phyloP scores from a whole-genome alignment of 2,329 filamentous ascomycete genomes.

The Penicillium hesseltinei region DNA sequence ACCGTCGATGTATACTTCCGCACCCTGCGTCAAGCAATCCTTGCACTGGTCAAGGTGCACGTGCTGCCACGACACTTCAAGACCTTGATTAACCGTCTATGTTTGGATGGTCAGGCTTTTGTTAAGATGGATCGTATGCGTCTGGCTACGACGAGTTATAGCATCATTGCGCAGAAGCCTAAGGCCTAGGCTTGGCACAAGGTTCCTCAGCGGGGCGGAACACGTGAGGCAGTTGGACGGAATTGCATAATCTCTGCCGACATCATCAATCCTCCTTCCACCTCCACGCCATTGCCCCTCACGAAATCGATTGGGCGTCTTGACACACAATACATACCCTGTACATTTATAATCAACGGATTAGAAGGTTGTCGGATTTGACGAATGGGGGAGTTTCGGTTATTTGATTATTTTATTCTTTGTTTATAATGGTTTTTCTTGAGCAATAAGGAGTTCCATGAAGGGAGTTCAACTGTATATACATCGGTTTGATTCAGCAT shows the following conservation, averaged over 20 bases:
- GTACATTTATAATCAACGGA: neutral
- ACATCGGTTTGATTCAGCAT: neutral
- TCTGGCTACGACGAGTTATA: slow-evolving; percentile 53
- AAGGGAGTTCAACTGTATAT: neutral
- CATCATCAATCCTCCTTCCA: neutral
- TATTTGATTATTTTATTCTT: neutral
- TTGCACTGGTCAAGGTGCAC: slow-evolving; percentile 49
- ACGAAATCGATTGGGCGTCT: neutral
- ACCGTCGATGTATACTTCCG: slow-evolving; percentile 57
- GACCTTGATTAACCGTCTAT: slow-evolving; percentile 53
- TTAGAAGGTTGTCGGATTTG: neutral
- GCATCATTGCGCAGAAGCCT: slow-evolving; percentile 53
- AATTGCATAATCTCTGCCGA: neutral
- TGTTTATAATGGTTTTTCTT: neutral
- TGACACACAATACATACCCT: neutral
- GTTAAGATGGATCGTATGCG: slow-evolving; percentile 57
- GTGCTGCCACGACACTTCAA: slow-evolving; percentile 54
- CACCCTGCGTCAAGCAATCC: slow-evolving; percentile 50
- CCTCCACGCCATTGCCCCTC: neutral
- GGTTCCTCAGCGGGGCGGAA: neutral
- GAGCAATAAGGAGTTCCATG: neutral
- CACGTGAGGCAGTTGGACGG: neutral
- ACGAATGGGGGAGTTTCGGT: neutral
- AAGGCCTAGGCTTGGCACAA: slow-evolving; percentile 4
- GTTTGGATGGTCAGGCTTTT: slow-evolving; percentile 55